Evolutionary conservation across 2,329 filamentous ascomycete genomes (phyloP).

Genomic region (Ophioceras dolichostomum): DNA sequence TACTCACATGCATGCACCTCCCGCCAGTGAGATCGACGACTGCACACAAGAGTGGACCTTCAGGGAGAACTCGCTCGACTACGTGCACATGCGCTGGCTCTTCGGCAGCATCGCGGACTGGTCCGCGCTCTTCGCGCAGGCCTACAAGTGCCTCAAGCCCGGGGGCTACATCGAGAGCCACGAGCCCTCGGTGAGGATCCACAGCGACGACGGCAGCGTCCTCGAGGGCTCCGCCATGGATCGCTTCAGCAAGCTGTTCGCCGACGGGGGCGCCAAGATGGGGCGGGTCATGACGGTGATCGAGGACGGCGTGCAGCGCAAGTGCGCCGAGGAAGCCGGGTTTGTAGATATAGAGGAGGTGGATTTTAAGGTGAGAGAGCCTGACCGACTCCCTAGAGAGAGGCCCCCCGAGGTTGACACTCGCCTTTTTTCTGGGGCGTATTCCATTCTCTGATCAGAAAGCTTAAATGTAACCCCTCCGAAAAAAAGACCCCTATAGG

Average conservation of each 20-base stretch:
- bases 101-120: slow-evolving; percentile 41
- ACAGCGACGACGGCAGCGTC: slow-evolving; percentile 14
- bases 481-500: slow-evolving; percentile 15
- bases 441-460: no score
- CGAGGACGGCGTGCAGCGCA: slow-evolving; percentile 5
- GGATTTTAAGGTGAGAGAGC: background rate
- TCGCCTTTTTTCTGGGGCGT: background rate
- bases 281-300: slow-evolving; percentile 5
- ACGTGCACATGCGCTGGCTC: slow-evolving; percentile 42
- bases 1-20: no score
- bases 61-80: slow-evolving; percentile 34
- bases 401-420: background rate
- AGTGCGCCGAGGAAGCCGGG: slow-evolving; percentile 4
- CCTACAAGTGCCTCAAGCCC: slow-evolving; percentile 36
- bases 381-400: background rate
- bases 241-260: slow-evolving; percentile 9
- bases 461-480: no score
- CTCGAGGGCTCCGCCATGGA: slow-evolving; percentile 8
- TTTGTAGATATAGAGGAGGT: slow-evolving; percentile 6
- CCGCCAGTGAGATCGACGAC: slow-evolving; percentile 42
- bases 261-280: slow-evolving; percentile 2
- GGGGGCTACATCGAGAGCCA: slow-evolving; percentile 26
- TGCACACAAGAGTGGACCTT: slow-evolving; percentile 38
- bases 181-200: slow-evolving; percentile 8
- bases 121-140: slow-evolving; percentile 31